phyloP scores from a whole-genome alignment of 78 protist genomes.

The Polysphondylium violaceum region DNA sequence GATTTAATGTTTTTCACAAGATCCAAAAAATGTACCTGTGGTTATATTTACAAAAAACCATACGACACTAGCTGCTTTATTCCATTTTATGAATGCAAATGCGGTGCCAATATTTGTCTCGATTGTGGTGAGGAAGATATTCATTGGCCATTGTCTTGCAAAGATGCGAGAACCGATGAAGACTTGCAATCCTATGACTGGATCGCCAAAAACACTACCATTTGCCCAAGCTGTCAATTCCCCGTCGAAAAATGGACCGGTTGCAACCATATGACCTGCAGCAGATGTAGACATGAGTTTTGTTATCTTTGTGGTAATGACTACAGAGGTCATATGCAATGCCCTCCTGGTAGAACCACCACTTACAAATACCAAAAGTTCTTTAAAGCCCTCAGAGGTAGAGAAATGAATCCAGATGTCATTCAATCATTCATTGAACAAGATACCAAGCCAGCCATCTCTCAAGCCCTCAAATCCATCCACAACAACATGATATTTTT shows the following conservation, averaged over 20 bases:
- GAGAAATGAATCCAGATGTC: not conserved
- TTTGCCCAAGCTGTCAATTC: conserved; percentile 33
- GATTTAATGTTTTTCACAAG: not conserved
- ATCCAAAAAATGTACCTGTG: conserved; percentile 3
- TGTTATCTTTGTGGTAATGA: conserved; percentile 68
- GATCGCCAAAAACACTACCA: conserved; percentile 39
- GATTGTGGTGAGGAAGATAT: not conserved
- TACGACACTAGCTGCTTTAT: not conserved
- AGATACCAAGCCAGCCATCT: too few relatives aligned
- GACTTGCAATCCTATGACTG: not conserved
- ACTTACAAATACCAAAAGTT: not conserved
- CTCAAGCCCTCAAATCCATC: too few relatives aligned
- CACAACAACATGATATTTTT: not conserved
- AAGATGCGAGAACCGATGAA: not conserved
- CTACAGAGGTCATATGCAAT: not conserved
- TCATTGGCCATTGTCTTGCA: conserved; percentile 53
- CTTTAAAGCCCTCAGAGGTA: not conserved
- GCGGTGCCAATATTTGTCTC: not conserved
- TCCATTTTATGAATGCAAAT: not conserved
- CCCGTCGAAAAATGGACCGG: conserved; percentile 60
- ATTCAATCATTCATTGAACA: too few relatives aligned
- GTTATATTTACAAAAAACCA: not conserved
- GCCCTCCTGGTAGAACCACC: not conserved
- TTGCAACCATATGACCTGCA: conserved; percentile 85
- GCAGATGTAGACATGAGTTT: conserved; percentile 35